A percentile compares a stretch with the other conserved stretches of the same genome.
Conservation (phyloP, 2,329 filamentous ascomycete genomes). For the Ophiostoma angusticollis region DNA sequence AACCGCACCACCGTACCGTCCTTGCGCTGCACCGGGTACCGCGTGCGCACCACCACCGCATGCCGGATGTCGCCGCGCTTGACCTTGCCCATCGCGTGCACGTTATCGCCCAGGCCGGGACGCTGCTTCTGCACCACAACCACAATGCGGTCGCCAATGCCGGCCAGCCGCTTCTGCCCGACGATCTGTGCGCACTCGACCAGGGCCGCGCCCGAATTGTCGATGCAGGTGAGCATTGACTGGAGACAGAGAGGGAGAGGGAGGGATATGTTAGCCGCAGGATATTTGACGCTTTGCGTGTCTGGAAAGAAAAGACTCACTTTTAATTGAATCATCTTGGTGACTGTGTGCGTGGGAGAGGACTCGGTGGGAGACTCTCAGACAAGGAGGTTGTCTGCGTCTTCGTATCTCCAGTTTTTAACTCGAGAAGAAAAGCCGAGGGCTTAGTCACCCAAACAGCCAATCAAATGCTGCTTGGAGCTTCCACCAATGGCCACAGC, state of each 20-base stretch:
- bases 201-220: slow-evolving; percentile 95
- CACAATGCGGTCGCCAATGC: slow-evolving; percentile 91
- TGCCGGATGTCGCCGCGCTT: slow-evolving; percentile 93
- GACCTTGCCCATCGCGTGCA: slow-evolving; percentile 76
- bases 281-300: no score
- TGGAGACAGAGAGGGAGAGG: slow-evolving; percentile 26
- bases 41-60: slow-evolving; percentile 85
- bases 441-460: slow-evolving; percentile 4
- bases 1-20: slow-evolving; percentile 89
- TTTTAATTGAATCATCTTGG: slow-evolving; percentile 87
- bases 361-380: background rate
- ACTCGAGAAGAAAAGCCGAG: background rate
- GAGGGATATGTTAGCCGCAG: background rate
- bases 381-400: background rate
- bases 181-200: slow-evolving; percentile 94
- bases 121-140: slow-evolving; percentile 96
- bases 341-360: slow-evolving; percentile 13
- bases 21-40: slow-evolving; percentile 71
- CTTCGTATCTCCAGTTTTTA: background rate
- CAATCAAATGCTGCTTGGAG: slow-evolving; percentile 6
- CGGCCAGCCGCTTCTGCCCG: slow-evolving; percentile 76
- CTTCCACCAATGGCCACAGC: no score
- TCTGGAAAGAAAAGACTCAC: slow-evolving; percentile 24
- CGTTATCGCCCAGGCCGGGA: slow-evolving; percentile 57
- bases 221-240: slow-evolving; percentile 99